phyloP scores from a whole-genome alignment of 805 yeast species.

The Candida xyloterini region DNA sequence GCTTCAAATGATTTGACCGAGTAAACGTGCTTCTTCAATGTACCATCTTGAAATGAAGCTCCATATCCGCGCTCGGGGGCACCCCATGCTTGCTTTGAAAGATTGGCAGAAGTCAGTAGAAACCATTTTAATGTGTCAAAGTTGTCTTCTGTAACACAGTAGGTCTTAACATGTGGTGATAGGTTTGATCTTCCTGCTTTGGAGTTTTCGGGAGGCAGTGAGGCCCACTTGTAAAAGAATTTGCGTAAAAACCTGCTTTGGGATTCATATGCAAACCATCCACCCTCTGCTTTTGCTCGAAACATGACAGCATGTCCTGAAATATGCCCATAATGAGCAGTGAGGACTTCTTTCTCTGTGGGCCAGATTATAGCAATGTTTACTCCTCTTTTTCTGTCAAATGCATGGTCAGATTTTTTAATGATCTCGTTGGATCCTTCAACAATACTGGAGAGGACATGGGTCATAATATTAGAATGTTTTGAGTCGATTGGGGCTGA shows the following conservation, averaged over 20 bases:
- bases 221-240: slow-evolving; percentile 46
- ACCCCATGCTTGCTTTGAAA: slow-evolving; percentile 85
- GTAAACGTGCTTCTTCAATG: slow-evolving; percentile 26
- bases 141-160: slow-evolving; percentile 51
- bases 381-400: slow-evolving; percentile 9
- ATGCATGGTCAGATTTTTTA: slow-evolving; percentile 16
- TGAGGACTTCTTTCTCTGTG: slow-evolving; percentile 27
- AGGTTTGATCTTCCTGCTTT: slow-evolving; percentile 27
- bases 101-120: slow-evolving; percentile 68
- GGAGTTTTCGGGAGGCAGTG: slow-evolving; percentile 27
- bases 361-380: slow-evolving; percentile 36
- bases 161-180: slow-evolving; percentile 65
- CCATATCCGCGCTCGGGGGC: slow-evolving; percentile 29
- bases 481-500: slow-evolving; percentile 41
- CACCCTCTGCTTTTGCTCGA: slow-evolving; percentile 12
- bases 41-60: slow-evolving; percentile 10
- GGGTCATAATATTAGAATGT: slow-evolving; percentile 42
- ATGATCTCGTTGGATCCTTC: slow-evolving; percentile 30
- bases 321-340: slow-evolving; percentile 17
- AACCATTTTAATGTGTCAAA: slow-evolving; percentile 61
- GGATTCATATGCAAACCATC: slow-evolving; percentile 22
- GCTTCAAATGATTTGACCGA: slow-evolving; percentile 47
- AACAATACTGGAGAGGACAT: slow-evolving; percentile 45
- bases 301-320: slow-evolving; percentile 33
- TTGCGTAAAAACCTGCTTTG: slow-evolving; percentile 44